phyloP scores from a whole-genome alignment of 495 filamentous ascomycete species.

The Xylaria telfairii region DNA sequence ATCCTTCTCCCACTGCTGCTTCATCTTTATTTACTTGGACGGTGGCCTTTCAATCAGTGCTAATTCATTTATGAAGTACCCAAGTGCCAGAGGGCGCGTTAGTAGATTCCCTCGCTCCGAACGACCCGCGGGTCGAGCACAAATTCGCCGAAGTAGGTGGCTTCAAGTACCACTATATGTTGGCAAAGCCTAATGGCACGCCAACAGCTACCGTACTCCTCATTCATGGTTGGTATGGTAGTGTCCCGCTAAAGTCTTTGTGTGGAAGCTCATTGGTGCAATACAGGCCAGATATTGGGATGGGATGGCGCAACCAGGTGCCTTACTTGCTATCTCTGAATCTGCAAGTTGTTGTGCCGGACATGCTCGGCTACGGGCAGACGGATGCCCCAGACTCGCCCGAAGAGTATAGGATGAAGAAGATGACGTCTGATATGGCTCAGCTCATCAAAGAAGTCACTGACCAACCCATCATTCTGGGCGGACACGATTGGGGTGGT shows the following conservation, averaged over 20 bases:
- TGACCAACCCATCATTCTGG: conserved; percentile 59
- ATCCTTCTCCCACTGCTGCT: not conserved
- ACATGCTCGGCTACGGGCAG: conserved; percentile 81
- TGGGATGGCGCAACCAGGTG: conserved; percentile 85
- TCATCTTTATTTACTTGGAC: not conserved
- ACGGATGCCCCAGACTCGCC: conserved; percentile 65
- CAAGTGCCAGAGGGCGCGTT: conserved; percentile 44
- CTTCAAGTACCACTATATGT: conserved; percentile 72
- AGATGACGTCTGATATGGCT: conserved; percentile 71
- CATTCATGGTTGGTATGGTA: conserved; percentile 60
- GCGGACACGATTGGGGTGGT: conserved; percentile 87
- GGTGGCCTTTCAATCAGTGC: not conserved
- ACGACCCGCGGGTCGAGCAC: conserved; percentile 68
- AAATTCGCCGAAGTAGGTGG: conserved; percentile 66
- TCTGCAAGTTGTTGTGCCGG: conserved; percentile 75
- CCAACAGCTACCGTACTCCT: conserved; percentile 69
- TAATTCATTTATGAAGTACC: conserved; percentile 6
- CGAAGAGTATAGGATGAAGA: conserved; percentile 70
- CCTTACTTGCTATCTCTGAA: conserved; percentile 72
- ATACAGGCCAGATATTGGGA: conserved; percentile 64
- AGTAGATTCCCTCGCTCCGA: conserved; percentile 66
- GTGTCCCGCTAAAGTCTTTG: not conserved
- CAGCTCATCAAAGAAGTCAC: conserved; percentile 57
- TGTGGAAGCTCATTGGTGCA: conserved; percentile 4
- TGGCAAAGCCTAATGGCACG: conserved; percentile 62